Percentiles rank a stretch among this genome's conserved stretches.
These are phyloP conservation scores for Cupressus sempervirens DNA, from an alignment of 75 land plant species.

Conservation along the genomic window DNA sequence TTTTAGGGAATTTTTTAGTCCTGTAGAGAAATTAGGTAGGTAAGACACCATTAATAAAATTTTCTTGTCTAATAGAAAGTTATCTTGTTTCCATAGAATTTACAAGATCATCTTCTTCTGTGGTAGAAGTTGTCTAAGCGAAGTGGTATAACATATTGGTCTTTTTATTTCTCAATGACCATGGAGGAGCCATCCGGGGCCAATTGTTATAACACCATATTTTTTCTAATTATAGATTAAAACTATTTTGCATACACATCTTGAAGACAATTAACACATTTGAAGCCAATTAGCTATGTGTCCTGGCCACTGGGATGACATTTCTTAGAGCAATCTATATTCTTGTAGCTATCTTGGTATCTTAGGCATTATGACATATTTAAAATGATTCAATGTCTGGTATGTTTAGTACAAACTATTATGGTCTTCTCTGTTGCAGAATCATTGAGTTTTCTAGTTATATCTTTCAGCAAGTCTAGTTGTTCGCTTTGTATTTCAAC, in stretches of 20 bases:
- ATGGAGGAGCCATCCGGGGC: background rate
- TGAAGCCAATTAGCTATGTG: background rate
- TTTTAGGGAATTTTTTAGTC: too few relatives aligned
- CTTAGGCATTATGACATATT: background rate
- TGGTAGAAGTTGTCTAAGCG: background rate
- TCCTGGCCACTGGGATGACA: background rate
- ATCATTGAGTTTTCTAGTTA: background rate
- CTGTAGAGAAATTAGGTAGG: slow-evolving; percentile 91
- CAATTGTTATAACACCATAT: background rate
- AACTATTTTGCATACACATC: background rate
- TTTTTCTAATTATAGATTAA: background rate
- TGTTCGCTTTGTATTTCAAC: slow-evolving; percentile 80
- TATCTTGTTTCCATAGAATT: background rate
- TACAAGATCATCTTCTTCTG: background rate
- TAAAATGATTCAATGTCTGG: background rate
- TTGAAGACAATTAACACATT: background rate
- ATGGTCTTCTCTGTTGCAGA: background rate
- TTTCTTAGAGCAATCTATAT: background rate
- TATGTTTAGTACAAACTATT: background rate
- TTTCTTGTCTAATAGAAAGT: background rate
- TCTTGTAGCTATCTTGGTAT: background rate
- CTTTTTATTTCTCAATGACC: slow-evolving; percentile 3
- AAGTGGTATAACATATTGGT: background rate
- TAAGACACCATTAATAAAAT: background rate
- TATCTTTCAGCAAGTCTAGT: slow-evolving; percentile 81